These are phyloP conservation scores for Russula abietina DNA, from an alignment of 768 basidiomycete genomes.

Conservation along the genomic window DNA sequence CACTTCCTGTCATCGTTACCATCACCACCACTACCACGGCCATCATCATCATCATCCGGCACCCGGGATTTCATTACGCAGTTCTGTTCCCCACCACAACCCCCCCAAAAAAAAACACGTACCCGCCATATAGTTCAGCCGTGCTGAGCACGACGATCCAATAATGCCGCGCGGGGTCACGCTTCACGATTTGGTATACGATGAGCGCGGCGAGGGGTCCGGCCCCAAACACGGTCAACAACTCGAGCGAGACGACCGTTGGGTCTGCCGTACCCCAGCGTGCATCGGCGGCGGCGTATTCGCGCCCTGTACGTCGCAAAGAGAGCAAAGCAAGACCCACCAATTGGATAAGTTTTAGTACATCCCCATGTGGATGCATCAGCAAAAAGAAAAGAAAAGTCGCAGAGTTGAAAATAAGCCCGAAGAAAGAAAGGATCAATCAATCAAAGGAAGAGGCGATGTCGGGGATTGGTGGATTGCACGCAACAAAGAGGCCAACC, in stretches of 20 bases:
- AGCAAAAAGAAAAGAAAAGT: no score
- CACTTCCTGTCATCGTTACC: neutral
- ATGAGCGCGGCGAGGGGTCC: slow-evolving; percentile 73
- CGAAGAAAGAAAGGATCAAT: neutral
- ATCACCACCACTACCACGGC: neutral
- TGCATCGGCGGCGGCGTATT: slow-evolving; percentile 73
- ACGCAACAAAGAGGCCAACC: no score
- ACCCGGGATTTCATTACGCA: neutral
- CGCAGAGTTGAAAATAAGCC: neutral
- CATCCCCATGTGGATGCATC: neutral
- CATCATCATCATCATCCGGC: neutral
- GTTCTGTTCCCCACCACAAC: neutral
- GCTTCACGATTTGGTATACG: slow-evolving; percentile 53
- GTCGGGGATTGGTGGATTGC: neutral
- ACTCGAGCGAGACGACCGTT: slow-evolving; percentile 74
- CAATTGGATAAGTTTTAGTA: no score
- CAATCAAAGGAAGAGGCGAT: no score
- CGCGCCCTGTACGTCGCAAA: slow-evolving; percentile 52
- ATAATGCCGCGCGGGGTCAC: slow-evolving; percentile 64
- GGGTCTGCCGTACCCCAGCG: slow-evolving; percentile 79
- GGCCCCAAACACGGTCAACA: slow-evolving; percentile 74
- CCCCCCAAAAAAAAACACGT: slow-evolving; percentile 25
- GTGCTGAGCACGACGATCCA: slow-evolving; percentile 78
- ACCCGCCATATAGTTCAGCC: slow-evolving; percentile 76
- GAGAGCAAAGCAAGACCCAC: no score